A percentile compares a stretch with the other conserved stretches of the same genome.
Evolutionary conservation across 306 rosid genomes (phyloP).

Genomic region (Arachis stenosperma): DNA sequence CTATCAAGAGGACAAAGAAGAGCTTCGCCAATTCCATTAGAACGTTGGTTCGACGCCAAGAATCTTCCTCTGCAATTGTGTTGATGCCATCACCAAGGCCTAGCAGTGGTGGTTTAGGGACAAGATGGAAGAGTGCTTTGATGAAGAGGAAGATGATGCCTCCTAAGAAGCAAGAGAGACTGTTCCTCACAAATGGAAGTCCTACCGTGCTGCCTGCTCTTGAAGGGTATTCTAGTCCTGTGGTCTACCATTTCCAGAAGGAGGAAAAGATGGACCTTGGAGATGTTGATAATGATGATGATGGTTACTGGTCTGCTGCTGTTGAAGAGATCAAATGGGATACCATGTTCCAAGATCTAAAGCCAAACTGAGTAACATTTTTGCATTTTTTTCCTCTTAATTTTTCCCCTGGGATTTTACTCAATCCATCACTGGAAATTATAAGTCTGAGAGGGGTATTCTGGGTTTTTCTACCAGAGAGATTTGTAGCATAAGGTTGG

Average conservation of each 20-base stretch:
- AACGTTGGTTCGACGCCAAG: constrained; percentile 38
- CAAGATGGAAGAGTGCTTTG: constrained; percentile 52
- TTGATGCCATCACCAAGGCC: constrained; percentile 60
- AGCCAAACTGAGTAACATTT: constrained; percentile 61
- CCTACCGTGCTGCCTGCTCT: constrained; percentile 43
- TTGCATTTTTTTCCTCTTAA: neutral
- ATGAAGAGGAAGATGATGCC: constrained; percentile 55
- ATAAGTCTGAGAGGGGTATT: constrained; percentile 52
- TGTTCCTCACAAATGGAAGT: constrained; percentile 66
- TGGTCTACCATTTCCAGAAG: constrained; percentile 51
- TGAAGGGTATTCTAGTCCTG: constrained; percentile 61
- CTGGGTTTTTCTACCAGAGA: constrained; percentile 45
- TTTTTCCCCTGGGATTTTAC: neutral
- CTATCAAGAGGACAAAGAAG: constrained; percentile 67
- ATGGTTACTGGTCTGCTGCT: constrained; percentile 73
- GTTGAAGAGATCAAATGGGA: constrained; percentile 93
- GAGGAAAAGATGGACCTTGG: constrained; percentile 41
- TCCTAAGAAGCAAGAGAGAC: constrained; percentile 57
- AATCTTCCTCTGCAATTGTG: constrained; percentile 56
- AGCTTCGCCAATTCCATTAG: constrained; percentile 48
- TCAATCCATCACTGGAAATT: constrained; percentile 10
- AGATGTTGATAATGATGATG: constrained; percentile 36
- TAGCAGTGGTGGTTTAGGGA: constrained; percentile 34
- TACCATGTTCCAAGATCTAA: constrained; percentile 85
- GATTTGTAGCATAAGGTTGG: constrained; percentile 23